Base-by-base conservation (phyloP, 306 rosid genomes). In the Trifolium repens region DNA sequence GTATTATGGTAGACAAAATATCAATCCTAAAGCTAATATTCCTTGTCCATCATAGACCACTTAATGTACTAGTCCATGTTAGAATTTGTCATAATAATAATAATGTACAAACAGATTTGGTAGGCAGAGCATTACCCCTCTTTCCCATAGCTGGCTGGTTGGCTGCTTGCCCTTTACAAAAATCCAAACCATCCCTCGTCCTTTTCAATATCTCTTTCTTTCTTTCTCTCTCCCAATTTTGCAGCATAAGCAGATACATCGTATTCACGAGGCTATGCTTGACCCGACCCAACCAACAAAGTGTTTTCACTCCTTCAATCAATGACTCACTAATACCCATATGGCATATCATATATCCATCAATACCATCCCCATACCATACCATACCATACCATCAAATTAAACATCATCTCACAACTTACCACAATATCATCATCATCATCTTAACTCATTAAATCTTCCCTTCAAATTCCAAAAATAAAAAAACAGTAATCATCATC, bases 251-350 rank as follows among this genome's bases (percentile, higher is more conserved):
- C 71, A 79, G 67, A 71, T 54, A 43, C 83, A 79, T 72, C 54
- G 78, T 42, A 72, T 72, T 73, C 94, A 84, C 87, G 86, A 85
- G 91, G 82, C 67, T 80, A 77, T 81, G 73, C 67, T 74, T 76
- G 58, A 40, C 24, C 67, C 75, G 35, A 17, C 65, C 62, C 75
- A 53, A 35, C 75, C 44, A 82, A 79, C 78, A 77, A 78, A 69
- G 16, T 43, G 52, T 19, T 9, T 37, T 40, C 68, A 5, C 9
- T 69, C 15, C 4, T 7, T 8, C 2, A 7, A 7, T 39, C 2
- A 39, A 5, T n/a, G 7, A 39, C 50, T 64, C 37, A 17, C 8
- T 17, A 13, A 27, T 27, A 16, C 8, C 15, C 15, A 65, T n/a
- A n/a, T n/a, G n/a, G n/a, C n/a, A n/a, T 22, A 22, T 22, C 24